Evolutionary conservation across 2,329 filamentous ascomycete genomes (phyloP), one percentile per base, ranked within the genome.

Genomic region (Purpureocillium takamizusanense): DNA sequence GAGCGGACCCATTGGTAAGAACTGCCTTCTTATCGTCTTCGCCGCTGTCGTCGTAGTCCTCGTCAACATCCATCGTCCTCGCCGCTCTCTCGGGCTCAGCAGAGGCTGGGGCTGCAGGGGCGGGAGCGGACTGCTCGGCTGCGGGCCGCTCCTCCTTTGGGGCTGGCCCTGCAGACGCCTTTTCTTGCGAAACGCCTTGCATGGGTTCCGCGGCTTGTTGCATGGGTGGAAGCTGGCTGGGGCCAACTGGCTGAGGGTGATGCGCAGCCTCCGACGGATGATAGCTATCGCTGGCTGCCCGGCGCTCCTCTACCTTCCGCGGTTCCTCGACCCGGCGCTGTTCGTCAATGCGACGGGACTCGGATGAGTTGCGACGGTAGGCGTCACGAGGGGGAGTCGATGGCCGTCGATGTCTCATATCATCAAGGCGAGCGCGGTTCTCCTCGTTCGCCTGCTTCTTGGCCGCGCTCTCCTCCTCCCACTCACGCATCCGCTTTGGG

Each of bases 21-120:
- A 59, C 53, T 3, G 53, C 56, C 57, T 82, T 82, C 65, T 82
- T 81, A 41, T 92, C 83, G 42, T 95, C 90, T 48, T 94, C 89
- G 4, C 78, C 86, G 41, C 89, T 90, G 53, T 97, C 90, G 57
- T 97, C 90, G 53, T 98, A 97, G 57, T 97, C 85, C 59, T 98
- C 92, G 50, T 98, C 89, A 15, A 97, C 86, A 7, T 97, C 90
- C 78, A 98, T 94, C 62, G 94, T 94, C 16, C 92, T 76, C 15
- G 88, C 87, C 27, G 92, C 88, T 38, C 79, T 68, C 59, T 84
- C 79, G 9, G 88, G 86, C 63, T 97, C 90, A 41, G 80, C 81
- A 14, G 70, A 42, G 2, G 46, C 60, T 15, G 72, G 66, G 16
- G 72, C 67, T 2, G 72, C 60, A 21, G 74, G 63, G 25, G 69